phyloP scores from a whole-genome alignment of 805 yeast species.

The Torulaspora indica region DNA sequence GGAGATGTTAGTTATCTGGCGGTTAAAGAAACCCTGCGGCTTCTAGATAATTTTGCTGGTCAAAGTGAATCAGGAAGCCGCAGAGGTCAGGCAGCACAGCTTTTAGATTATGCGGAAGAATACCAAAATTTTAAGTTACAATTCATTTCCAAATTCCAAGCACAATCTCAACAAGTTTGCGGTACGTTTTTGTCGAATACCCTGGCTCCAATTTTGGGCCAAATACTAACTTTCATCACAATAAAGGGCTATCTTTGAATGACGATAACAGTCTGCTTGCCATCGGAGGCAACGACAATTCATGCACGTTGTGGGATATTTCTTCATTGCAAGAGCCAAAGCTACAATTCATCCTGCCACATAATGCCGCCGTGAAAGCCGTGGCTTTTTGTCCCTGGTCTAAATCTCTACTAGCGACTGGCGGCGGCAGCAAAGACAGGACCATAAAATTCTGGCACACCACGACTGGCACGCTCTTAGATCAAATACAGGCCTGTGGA shows the following conservation, averaged over 20 bases:
- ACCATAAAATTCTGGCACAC: slow-evolving; percentile 86
- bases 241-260: slow-evolving; percentile 54
- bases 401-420: slow-evolving; percentile 73
- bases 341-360: slow-evolving; percentile 50
- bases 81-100: background rate
- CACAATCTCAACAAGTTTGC: slow-evolving; percentile 57
- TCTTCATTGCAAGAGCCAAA: slow-evolving; percentile 39
- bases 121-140: slow-evolving; percentile 13
- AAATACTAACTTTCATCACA: background rate
- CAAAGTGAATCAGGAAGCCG: background rate
- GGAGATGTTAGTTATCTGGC: slow-evolving; percentile 53
- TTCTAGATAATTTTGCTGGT: background rate
- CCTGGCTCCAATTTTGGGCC: background rate
- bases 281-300: slow-evolving; percentile 80
- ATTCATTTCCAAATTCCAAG: slow-evolving; percentile 36
- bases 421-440: slow-evolving; percentile 83
- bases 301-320: slow-evolving; percentile 74
- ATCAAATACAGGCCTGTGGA: slow-evolving; percentile 52
- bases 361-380: slow-evolving; percentile 86
- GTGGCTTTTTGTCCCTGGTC: slow-evolving; percentile 91
- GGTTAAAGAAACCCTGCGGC: slow-evolving; percentile 13
- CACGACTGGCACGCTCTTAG: slow-evolving; percentile 63
- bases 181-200: slow-evolving; percentile 36
- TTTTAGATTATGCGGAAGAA: background rate
- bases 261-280: slow-evolving; percentile 55